Base-by-base conservation (phyloP, 495 filamentous ascomycete genomes). In the Hyaloscypha bicolor region DNA sequence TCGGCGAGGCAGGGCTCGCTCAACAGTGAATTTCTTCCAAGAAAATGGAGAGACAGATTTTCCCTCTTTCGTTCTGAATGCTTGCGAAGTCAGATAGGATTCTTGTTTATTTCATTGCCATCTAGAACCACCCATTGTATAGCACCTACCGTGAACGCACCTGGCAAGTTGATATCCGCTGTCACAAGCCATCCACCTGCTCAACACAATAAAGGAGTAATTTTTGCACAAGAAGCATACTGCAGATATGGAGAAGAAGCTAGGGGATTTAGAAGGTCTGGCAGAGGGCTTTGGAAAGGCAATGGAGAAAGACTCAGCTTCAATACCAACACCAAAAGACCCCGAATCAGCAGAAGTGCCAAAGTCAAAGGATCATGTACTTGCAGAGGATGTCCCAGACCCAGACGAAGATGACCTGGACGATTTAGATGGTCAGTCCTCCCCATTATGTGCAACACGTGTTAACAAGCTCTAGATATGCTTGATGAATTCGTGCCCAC, bases 321-420 rank as follows among this genome's bases (percentile, higher is more conserved):
- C 61, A 32, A 35, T 12, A 42, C n/a, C 60, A 21, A 21, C 45
- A 21, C 37, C 63, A 22, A 37, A 62, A 14, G 51, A 63, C n/a
- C 63, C 58, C 45, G 48, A 39, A 35, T 29, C 61, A 55, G 35
- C 37, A 45, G 39, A 64, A 29, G 32, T 64, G 33, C 25, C 57
- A 6, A 58, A 69, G 60, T 6, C 39, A 22, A 52, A 35, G 16
- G 63, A 42, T 35, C 63, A 58, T 39, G 53, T 52, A 35, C 55
- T 62, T 19, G 25, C 39, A 22, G 64, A 67, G 29, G 64, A 69
- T 64, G 85, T 83, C 1, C 83, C 89, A 21, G 91, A 93, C 74
- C 90, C 90, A 32, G 91, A 93, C 68, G 91, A 93, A 75, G 91
- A 93, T 76, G 93, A 97, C 74, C 84, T 96, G 22, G 93, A 97